Percentiles rank a stretch among this genome's conserved stretches.
Evolutionary conservation across 257 asterid species (phyloP).

Genomic region (Parsonsia alboflavescens): DNA sequence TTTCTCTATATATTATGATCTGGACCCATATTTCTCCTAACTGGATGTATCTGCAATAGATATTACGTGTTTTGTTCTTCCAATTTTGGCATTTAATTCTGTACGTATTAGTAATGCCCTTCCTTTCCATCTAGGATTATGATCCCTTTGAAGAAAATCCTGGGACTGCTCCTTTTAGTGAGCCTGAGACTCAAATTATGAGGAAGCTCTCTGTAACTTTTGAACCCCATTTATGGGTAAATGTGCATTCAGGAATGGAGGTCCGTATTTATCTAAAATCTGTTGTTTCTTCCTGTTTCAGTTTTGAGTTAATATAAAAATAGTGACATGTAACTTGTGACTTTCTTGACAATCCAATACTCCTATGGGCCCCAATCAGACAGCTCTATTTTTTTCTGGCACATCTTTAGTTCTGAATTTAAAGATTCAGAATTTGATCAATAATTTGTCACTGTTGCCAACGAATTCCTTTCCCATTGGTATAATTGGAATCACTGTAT

Average conservation of each 20-base stretch:
- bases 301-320: constrained; percentile 1
- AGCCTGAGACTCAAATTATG: constrained; percentile 93
- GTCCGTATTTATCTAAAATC: constrained; percentile 33
- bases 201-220: constrained; percentile 70
- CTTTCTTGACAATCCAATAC: not conserved
- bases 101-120: not conserved
- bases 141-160: constrained; percentile 98
- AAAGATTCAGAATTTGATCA: not conserved
- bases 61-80: constrained; percentile 1
- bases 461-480: not conserved
- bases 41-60: not conserved
- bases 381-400: not conserved
- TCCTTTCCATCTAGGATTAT: constrained; percentile 56
- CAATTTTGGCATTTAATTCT: not conserved
- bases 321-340: not conserved
- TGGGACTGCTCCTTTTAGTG: constrained; percentile 86
- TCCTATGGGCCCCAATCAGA: not conserved
- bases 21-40: not conserved
- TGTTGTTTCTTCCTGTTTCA: constrained; percentile 13
- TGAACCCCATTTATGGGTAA: constrained; percentile 97
- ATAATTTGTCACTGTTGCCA: not conserved
- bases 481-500: not conserved
- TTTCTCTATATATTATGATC: not conserved
- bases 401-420: not conserved
- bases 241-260: constrained; percentile 99